These are phyloP conservation scores for Pseudogymnoascus pannorum DNA, from an alignment of 2,329 filamentous ascomycete species.

Conservation along the genomic window DNA sequence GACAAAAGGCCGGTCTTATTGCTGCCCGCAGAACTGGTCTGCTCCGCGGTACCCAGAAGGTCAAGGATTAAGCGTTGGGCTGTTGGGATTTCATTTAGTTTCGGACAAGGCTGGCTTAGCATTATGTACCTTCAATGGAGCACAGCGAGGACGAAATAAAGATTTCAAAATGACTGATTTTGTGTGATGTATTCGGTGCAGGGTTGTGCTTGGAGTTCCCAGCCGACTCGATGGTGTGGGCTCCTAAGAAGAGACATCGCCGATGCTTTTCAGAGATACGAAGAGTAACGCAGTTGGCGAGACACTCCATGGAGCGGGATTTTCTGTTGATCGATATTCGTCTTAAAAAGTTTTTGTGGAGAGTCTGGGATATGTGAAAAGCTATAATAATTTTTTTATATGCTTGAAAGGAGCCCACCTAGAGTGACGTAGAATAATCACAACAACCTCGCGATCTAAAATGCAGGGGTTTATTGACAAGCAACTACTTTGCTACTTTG, in stretches of 20 bases:
- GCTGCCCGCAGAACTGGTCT: slow-evolving; percentile 99
- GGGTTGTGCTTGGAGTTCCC: not conserved
- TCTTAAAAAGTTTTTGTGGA: not conserved
- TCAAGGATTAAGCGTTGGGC: slow-evolving; percentile 68
- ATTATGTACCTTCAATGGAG: slow-evolving; percentile 29
- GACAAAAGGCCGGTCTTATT: slow-evolving; percentile 99
- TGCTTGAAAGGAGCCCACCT: not conserved
- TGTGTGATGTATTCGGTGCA: slow-evolving; percentile 3
- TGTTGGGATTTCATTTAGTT: slow-evolving; percentile 27
- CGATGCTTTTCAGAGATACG: not conserved
- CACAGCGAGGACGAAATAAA: slow-evolving; percentile 29
- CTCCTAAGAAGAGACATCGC: not conserved
- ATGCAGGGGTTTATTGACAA: not conserved
- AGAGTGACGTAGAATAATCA: not conserved
- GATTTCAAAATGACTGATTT: slow-evolving; percentile 11
- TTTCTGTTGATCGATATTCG: not conserved
- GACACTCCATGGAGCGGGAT: not conserved
- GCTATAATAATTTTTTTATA: not conserved
- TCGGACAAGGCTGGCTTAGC: slow-evolving; percentile 28
- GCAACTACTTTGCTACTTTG: not conserved
- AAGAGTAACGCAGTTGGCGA: not conserved
- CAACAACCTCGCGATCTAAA: not conserved
- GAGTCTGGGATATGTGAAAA: not conserved
- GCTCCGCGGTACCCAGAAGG: slow-evolving; percentile 99
- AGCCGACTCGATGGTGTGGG: not conserved